phyloP scores from a whole-genome alignment of 371 early-diverging fungal species.

The Mucor velutinosus region DNA sequence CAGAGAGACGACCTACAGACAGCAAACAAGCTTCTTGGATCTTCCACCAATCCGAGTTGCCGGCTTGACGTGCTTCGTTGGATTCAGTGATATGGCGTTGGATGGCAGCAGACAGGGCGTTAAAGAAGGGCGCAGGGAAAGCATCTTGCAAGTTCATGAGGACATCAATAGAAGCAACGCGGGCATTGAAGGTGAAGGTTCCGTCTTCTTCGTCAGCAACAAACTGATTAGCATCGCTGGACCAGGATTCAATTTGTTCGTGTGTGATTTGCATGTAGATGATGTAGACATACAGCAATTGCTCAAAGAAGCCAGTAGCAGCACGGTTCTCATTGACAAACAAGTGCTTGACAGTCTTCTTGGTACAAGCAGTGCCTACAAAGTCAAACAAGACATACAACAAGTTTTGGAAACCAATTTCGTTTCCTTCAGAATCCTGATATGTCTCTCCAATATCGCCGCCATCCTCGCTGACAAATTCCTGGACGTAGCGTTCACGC shows the following conservation, averaged over 20 bases:
- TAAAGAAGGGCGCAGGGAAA: conserved; percentile 60
- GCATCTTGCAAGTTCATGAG: conserved; percentile 60
- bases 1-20: conserved; percentile 68
- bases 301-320: conserved; percentile 56
- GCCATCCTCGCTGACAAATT: conserved; percentile 59
- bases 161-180: conserved; percentile 82
- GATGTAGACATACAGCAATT: conserved; percentile 65
- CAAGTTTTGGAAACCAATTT: conserved; percentile 70
- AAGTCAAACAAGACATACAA: conserved; percentile 76
- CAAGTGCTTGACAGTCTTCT: conserved; percentile 49
- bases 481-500: conserved; percentile 57
- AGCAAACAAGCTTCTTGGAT: conserved; percentile 82
- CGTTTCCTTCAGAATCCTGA: conserved; percentile 81
- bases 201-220: conserved; percentile 92
- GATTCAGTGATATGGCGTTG: conserved; percentile 61
- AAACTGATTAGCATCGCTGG: conserved; percentile 80
- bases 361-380: conserved; percentile 58
- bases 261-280: conserved; percentile 83
- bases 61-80: conserved; percentile 49
- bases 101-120: conserved; percentile 58
- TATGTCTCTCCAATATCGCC: conserved; percentile 57
- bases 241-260: conserved; percentile 83
- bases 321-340: conserved; percentile 44
- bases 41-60: conserved; percentile 76
- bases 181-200: conserved; percentile 77